Base-by-base conservation (phyloP, 2,329 filamentous ascomycete genomes). In the Botrytis fragariae region DNA sequence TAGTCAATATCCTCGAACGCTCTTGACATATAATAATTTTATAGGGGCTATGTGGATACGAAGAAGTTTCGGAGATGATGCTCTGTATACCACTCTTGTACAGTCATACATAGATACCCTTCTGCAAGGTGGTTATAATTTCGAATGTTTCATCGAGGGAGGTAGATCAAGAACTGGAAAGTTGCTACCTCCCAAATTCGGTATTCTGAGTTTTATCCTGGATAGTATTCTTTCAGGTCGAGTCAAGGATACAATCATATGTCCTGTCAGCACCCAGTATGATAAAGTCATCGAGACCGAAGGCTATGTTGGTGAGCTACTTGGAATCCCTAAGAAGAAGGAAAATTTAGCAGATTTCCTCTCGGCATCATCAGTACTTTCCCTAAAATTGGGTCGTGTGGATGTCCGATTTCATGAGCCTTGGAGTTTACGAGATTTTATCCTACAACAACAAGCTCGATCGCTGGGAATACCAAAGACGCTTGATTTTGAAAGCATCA, bases 231-330 rank as follows among this genome's bases (percentile, higher is more conserved):
- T 98, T 9, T 97, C 93, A 0, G 94, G 95, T 0, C 88, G 95
- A 10, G 94, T 97, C 0, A 87, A 97, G 64, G 96, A 99, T 82
- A 91, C 94, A 45, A 93, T 98, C 60, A 94, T 99, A 70, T 97
- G 95, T 78, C 96, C 96, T 0, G 96, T 99, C 63, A 97, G 93
- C 82, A 98, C 95, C 0, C 96, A 99, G 81, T 99, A 99, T 81
- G 96, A 99, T 85, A 99, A 98, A 81, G 96, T 99, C 72, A 97
- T 99, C 74, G 96, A 99, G 82, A 97, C 97, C 0, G 94, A 97
- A 82, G 96, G 94, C 8, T 99, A 99, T 80, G 95, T 98, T 62
- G 96, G 91, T 48, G 96, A 99, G 82, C 88, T 99, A 3, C 87
- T 99, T 0, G 96, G 96, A 4, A 91, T 97, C 75, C 96, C 96